Evolutionary conservation across 169 alveolate genomes (phyloP), one percentile per base, ranked within the genome.

Genomic region (Besnoitia besnoiti): DNA sequence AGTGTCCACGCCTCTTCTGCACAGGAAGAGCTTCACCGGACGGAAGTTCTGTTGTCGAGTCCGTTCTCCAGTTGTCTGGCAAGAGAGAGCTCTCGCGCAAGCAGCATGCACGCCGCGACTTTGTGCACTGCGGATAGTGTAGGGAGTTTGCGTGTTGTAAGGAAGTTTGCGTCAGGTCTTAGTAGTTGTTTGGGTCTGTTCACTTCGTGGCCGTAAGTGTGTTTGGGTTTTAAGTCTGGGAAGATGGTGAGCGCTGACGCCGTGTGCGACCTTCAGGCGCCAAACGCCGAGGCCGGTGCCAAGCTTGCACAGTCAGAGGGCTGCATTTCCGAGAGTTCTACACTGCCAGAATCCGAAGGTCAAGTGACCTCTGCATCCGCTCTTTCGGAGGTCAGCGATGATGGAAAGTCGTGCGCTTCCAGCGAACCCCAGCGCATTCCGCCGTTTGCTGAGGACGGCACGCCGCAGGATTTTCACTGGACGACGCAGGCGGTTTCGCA

Each of bases 401-500:
- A 5, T 55, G 67, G 67, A 1, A 55, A 16, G 24, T 55, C 67
- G 33, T 0, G n/a, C 3, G 30, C 24, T n/a, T 55, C 67, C 33
- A 55, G 24, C 7, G 67, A 21, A 21, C 24, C 67, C n/a, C 67
- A 55, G 30, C 82, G 14, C 16, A 7, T 73, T 19, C 39, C 39
- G 82, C 82, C 82, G 46, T 73, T 73, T n/a, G 82, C 47, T n/a
- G n/a, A 2, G 14, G 82, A 73, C 46, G 82, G 82, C 39, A 73
- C 82, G 0, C 82, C 89, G 47, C 75, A 47, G 80, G 91, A 51
- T 19, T 85, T 85, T 42, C 76, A 59, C 46, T 85, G 91, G 91
- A 40, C 80, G 35, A 27, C 82, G 10, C 94, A 92, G 87, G 92
- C 90, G 24, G 93, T 91, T 33, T 67, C 95, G 37, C 96, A 94